phyloP scores from a whole-genome alignment of 305 asterid species.

The Euphrasia arctica region DNA sequence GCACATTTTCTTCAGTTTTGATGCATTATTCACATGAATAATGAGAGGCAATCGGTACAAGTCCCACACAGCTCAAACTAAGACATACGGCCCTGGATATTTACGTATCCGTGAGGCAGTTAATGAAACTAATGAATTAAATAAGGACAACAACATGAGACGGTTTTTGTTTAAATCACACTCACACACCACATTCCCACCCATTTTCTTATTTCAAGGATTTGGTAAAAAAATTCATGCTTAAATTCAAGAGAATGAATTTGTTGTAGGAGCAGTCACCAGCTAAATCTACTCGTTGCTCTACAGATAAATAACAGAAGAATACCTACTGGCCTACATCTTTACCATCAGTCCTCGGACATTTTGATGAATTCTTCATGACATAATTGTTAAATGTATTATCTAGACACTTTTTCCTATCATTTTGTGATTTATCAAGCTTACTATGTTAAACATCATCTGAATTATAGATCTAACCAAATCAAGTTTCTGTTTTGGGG shows the following conservation, averaged over 20 bases:
- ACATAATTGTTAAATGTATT: conserved; percentile 1
- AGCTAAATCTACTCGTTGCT: conserved; percentile 10
- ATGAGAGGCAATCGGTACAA: conserved; percentile 6
- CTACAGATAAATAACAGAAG: conserved; percentile 4
- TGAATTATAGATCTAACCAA: neutral
- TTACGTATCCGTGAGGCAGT: neutral
- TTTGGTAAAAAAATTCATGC: neutral
- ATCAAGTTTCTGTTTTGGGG: neutral
- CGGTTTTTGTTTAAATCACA: neutral
- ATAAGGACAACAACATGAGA: conserved; percentile 1
- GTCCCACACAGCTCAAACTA: conserved; percentile 15
- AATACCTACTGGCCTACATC: conserved; percentile 9
- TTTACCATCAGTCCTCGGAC: neutral
- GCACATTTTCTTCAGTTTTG: neutral
- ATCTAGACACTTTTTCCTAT: conserved; percentile 1
- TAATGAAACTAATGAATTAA: conserved; percentile 18
- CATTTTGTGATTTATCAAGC: conserved; percentile 8
- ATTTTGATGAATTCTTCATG: neutral
- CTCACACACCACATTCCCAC: neutral
- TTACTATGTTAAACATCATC: conserved; percentile 3
- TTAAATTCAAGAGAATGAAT: conserved; percentile 8
- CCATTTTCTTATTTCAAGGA: neutral
- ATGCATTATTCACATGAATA: conserved; percentile 7
- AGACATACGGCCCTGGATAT: neutral
- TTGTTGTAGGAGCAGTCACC: conserved; percentile 1